phyloP scores from a whole-genome alignment of 805 yeast genomes.

The Candida nitratophila region DNA sequence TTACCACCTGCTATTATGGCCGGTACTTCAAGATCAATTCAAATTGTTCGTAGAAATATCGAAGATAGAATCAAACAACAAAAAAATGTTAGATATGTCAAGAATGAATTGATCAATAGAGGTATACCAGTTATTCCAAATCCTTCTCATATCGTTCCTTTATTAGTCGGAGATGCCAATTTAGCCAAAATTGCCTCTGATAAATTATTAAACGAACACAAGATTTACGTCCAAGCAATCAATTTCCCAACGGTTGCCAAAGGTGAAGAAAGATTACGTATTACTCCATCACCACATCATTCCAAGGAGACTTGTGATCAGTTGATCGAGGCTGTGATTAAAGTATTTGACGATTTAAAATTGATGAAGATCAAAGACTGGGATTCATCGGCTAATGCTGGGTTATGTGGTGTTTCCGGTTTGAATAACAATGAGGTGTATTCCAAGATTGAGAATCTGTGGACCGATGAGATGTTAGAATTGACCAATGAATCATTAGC shows the following conservation, averaged over 20 bases:
- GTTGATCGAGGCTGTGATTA: conserved; percentile 72
- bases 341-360: conserved; percentile 67
- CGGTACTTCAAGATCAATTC: conserved; percentile 82
- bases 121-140: conserved; percentile 97
- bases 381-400: conserved; percentile 56
- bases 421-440: conserved; percentile 19
- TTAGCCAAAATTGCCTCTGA: conserved; percentile 91
- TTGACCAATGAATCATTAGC: conserved; percentile 60
- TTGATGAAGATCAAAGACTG: conserved; percentile 75
- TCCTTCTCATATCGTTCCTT: conserved; percentile 96
- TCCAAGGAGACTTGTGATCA: conserved; percentile 66
- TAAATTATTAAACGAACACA: conserved; percentile 71
- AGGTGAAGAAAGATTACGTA: conserved; percentile 92
- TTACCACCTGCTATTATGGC: conserved; percentile 98
- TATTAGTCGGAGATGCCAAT: conserved; percentile 89
- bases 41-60: conserved; percentile 73
- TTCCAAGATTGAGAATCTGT: conserved; percentile 49
- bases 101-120: conserved; percentile 52
- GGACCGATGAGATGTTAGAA: conserved; percentile 78
- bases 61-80: conserved; percentile 81
- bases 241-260: conserved; percentile 97
- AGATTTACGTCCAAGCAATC: conserved; percentile 95
- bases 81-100: conserved; percentile 76
- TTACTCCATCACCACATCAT: conserved; percentile 99
- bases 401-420: conserved; percentile 84